phyloP scores from a whole-genome alignment of 768 basidiomycete genomes.

The Termitomyces sp. region DNA sequence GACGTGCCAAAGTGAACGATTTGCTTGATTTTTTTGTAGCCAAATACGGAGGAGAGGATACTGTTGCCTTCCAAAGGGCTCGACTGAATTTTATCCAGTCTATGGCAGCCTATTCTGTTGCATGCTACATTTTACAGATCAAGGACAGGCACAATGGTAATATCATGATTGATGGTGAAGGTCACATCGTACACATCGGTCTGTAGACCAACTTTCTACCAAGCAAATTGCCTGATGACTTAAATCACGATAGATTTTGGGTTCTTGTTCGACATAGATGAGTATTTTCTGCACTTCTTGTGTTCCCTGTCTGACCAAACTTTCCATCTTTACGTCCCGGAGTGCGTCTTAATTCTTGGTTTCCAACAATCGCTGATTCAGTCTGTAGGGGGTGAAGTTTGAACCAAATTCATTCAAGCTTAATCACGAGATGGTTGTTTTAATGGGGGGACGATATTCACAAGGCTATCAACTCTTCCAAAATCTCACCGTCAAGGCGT shows the following conservation, averaged over 20 bases:
- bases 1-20: conserved; percentile 96
- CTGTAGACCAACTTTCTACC: conserved; percentile 18
- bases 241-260: conserved; percentile 68
- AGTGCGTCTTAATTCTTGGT: conserved; percentile 32
- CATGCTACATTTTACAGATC: conserved; percentile 97
- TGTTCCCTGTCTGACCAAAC: conserved; percentile 21
- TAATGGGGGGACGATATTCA: conserved; percentile 95
- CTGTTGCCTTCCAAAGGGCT: conserved; percentile 85
- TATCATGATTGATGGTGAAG: conserved; percentile 98
- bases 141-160: conserved; percentile 99
- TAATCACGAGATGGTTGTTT: conserved; percentile 95
- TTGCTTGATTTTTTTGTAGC: conserved; percentile 90
- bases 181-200: conserved; percentile 97
- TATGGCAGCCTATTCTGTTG: conserved; percentile 98
- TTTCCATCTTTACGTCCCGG: conserved; percentile 55
- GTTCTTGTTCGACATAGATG: conserved; percentile 97
- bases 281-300: conserved; percentile 36
- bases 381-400: conserved; percentile 87
- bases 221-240: neutral
- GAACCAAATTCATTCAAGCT: conserved; percentile 98
- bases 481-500: conserved; percentile 91
- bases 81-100: conserved; percentile 96
- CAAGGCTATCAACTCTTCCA: conserved; percentile 95
- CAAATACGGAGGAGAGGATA: conserved; percentile 89
- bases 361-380: conserved; percentile 3